These are phyloP conservation scores for Pseudonectria buxi DNA, from an alignment of 2,329 filamentous ascomycete genomes.

Conservation along the genomic window DNA sequence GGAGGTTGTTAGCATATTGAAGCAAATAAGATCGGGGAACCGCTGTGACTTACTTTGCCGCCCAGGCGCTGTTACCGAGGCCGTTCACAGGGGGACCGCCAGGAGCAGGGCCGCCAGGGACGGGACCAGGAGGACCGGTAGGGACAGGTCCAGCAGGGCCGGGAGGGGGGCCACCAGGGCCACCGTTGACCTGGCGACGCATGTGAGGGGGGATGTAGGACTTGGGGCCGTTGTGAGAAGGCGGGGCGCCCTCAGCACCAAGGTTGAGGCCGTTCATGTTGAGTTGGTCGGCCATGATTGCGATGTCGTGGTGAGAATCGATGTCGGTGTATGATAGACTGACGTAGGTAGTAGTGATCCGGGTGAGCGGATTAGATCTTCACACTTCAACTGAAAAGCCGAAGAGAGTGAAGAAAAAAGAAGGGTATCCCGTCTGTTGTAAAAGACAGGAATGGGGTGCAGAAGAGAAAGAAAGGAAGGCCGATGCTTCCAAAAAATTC, in stretches of 20 bases:
- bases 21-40: background rate
- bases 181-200: slow-evolving; percentile 45
- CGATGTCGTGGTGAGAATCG: slow-evolving; percentile 12
- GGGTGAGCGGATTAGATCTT: slow-evolving; percentile 13
- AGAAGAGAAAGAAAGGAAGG: slow-evolving; percentile 29
- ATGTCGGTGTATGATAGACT: slow-evolving; percentile 15
- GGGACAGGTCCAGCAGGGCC: slow-evolving; percentile 16
- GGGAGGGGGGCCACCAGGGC: slow-evolving; percentile 17
- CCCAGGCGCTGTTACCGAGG: slow-evolving; percentile 59
- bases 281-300: slow-evolving; percentile 73
- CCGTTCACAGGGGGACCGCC: slow-evolving; percentile 33
- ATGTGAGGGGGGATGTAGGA: slow-evolving; percentile 85
- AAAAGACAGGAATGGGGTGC: slow-evolving; percentile 23
- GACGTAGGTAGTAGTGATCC: slow-evolving; percentile 7
- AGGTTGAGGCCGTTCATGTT: slow-evolving; percentile 73
- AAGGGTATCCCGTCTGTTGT: slow-evolving; percentile 22
- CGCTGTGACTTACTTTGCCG: slow-evolving; percentile 40
- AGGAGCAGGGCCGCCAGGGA: slow-evolving; percentile 10
- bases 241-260: slow-evolving; percentile 34
- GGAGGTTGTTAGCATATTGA: slow-evolving; percentile 12
- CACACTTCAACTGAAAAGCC: slow-evolving; percentile 24
- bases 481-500: slow-evolving; percentile 26
- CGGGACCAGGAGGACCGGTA: slow-evolving; percentile 11
- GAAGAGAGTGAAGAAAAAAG: slow-evolving; percentile 18
- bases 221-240: slow-evolving; percentile 34